Evolutionary conservation across 2,329 filamentous ascomycete genomes (phyloP), one percentile per base, ranked within the genome.

Genomic region (Graphilbum fragrans): DNA sequence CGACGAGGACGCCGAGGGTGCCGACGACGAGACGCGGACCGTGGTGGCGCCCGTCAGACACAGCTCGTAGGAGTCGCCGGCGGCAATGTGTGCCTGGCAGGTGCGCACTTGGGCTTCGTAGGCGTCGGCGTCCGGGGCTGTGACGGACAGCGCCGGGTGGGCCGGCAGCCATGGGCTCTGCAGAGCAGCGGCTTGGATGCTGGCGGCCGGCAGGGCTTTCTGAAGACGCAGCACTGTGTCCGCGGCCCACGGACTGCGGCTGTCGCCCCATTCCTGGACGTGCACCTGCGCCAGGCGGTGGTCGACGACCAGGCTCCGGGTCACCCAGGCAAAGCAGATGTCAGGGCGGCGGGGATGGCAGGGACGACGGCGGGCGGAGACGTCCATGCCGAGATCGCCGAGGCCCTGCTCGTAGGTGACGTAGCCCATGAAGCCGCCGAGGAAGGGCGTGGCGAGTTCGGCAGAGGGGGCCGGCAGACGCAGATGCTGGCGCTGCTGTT

Each of bases 371-470:
- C 14, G 11, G 7, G 29, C 29, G 2, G 59, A 48, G 10, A 60
- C 41, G 2, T 48, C 18, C 19, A 82, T 63, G 38, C 64, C 59
- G 41, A 78, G 77, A 17, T 69, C 76, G 48, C 69, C 65, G 1
- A 93, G 63, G 0, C 86, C 85, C 55, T 87, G 76, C 57, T 94
- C 87, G 46, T 94, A 94, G 0, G 84, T 86, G 39, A 86, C 72
- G 52, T 82, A 93, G 0, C 87, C 87, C 61, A 94, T 76, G 45
- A 94, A 79, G 0, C 87, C 87, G 39, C 86, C 87, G 59, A 84
- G 77, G 55, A 94, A 94, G 0, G 83, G 73, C 0, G 62, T 61
- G 7, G 21, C 4, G 4, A n/a, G 12, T 12, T 7, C 2, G 25
- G 3, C 18, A 17, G 6, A 5, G 25, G 8, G 11, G 5, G 12